phyloP scores from a whole-genome alignment of 306 rosid genomes.

The Cotoneaster glaucophyllus region DNA sequence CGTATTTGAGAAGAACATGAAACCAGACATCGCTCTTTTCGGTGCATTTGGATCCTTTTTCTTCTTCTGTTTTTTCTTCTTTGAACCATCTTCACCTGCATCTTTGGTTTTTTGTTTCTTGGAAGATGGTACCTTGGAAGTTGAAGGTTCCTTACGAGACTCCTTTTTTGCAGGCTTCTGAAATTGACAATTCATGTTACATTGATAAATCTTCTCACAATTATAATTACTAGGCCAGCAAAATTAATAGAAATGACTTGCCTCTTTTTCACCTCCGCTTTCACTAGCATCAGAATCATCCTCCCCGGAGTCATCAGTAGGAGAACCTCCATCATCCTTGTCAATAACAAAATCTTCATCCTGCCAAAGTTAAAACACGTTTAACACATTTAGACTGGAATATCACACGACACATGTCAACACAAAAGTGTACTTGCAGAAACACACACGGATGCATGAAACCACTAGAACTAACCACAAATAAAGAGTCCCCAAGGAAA shows the following conservation, averaged over 20 bases:
- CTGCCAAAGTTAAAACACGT: constrained; percentile 36
- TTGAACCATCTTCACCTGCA: constrained; percentile 70
- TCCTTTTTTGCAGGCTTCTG: constrained; percentile 94
- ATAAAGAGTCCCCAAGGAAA: neutral
- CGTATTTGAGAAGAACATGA: constrained; percentile 94
- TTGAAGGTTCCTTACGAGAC: constrained; percentile 49
- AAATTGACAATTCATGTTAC: constrained; percentile 22
- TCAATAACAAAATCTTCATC: constrained; percentile 81
- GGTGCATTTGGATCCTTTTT: constrained; percentile 99
- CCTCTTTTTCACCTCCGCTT: constrained; percentile 81
- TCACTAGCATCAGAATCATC: constrained; percentile 81
- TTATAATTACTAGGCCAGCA: neutral
- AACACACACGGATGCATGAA: neutral
- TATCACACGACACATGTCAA: constrained; percentile 1
- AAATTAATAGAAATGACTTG: constrained; percentile 14
- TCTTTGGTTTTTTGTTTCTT: constrained; percentile 65
- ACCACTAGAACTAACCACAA: neutral
- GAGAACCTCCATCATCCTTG: constrained; percentile 91
- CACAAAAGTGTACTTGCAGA: neutral
- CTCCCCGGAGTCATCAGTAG: constrained; percentile 94
- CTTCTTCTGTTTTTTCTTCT: constrained; percentile 89
- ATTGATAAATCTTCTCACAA: constrained; percentile 3
- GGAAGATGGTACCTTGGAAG: constrained; percentile 78
- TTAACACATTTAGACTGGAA: constrained; percentile 6
- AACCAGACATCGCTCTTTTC: constrained; percentile 90